Base-by-base conservation (phyloP, 768 basidiomycete genomes). In the Pleurotus eryngii region DNA sequence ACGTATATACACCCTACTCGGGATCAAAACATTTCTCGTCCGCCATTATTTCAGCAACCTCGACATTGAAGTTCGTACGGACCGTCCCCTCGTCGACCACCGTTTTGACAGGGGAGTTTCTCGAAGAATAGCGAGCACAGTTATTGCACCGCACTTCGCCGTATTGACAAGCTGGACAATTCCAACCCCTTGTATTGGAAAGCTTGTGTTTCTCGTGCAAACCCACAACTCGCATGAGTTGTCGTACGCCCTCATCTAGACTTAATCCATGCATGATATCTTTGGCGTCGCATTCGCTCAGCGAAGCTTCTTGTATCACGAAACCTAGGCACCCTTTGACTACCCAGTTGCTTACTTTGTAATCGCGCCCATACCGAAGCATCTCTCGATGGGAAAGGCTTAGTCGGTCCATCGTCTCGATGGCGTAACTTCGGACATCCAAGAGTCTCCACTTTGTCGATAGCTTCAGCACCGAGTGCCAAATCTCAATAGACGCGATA, bases 401-500 rank as follows among this genome's bases (percentile, higher is more conserved):
- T 5, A 48, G 12, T 14, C 14, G 17, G 14, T 17, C 5, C 46
- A 57, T 22, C 35, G 22, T 20, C 40, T 27, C 18, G 11, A 57
- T 40, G 15, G 57, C 57, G n/a, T 40, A 30, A n/a, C 14, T 40
- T 18, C 57, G 57, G 39, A 40, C 18, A n/a, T 49, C 57, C 18
- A 40, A 22, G 17, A 57, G 49, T 14, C 39, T 48, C 17, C 49
- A 40, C 37, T 22, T 27, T 8, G 22, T 42, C 37, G 48, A 11
- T 8, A 51, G 15, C 6, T 39, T 49, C 38, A 51, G 27, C 27
- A 57, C 37, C 42, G 49, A 17, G 17, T 15, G 7, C 48, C 38
- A 37, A n/a, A 49, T 30, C 15, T 22, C 47, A 22, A 30, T 9
- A 17, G 57, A 15, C 40, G 47, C 15, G 37, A 57, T 27, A 38